Conservation (phyloP, 345 rosid species). For the Firmiana major region DNA sequence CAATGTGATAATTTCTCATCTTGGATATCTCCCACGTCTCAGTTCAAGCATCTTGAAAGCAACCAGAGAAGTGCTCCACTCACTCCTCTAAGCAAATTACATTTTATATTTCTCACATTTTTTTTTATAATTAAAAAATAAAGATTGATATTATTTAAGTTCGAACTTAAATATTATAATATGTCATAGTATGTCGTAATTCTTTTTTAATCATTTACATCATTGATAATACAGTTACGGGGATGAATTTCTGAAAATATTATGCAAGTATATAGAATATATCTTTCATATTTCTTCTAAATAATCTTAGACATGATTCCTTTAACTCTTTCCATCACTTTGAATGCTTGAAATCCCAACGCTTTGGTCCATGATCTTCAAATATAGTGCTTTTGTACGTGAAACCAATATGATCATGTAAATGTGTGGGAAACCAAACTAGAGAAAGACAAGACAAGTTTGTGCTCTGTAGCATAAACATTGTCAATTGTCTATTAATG, state of each 20-base stretch:
- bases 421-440: background rate
- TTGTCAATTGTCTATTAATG: background rate
- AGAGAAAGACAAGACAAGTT: background rate
- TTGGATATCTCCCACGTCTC: background rate
- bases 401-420: background rate
- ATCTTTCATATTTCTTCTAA: no score
- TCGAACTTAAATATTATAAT: no score
- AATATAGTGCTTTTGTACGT: no score
- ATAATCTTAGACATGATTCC: no score
- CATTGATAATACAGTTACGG: no score
- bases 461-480: background rate
- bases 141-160: no score
- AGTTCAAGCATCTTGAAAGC: background rate
- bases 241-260: no score
- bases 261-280: no score
- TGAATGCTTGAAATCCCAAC: background rate
- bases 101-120: background rate
- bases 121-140: no score
- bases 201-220: no score
- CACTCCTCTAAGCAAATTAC: background rate
- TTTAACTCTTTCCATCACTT: background rate
- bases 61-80: conserved; percentile 2
- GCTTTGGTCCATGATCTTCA: background rate
- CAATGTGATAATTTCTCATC: background rate
- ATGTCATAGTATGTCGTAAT: no score